Conservation (phyloP, 73 alveolate genomes). For the Tetrahymena thermophila region DNA sequence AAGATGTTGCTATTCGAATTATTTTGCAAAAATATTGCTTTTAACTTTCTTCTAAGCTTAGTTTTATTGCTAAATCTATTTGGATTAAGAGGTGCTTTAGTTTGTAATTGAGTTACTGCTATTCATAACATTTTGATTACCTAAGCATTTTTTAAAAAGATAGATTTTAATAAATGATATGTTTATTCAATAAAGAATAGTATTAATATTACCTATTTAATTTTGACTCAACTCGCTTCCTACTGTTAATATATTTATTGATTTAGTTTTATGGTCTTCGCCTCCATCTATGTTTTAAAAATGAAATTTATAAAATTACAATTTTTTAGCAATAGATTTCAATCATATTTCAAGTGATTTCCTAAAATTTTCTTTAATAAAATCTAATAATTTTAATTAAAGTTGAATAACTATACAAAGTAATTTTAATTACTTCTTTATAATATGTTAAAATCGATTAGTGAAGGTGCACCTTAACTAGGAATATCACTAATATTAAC, state of each 20-base stretch:
- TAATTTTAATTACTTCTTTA: not conserved
- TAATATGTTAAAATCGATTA: not conserved
- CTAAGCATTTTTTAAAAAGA: not conserved
- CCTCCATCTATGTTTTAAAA: not conserved
- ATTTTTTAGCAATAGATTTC: not conserved
- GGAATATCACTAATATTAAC: not conserved
- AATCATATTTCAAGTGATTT: not conserved
- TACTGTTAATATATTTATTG: not conserved
- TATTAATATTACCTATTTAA: not conserved
- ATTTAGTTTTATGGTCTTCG: not conserved
- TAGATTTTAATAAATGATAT: not conserved
- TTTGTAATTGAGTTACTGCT: not conserved
- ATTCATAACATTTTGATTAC: not conserved
- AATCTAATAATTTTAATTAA: not conserved
- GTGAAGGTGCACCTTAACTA: not conserved
- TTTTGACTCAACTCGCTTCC: not conserved
- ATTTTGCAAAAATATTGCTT: not conserved
- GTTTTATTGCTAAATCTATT: not conserved
- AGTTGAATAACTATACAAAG: not conserved
- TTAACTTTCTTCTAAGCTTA: not conserved
- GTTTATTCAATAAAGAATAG: not conserved
- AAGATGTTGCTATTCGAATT: not conserved
- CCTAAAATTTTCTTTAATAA: not conserved
- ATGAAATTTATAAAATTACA: too few species aligned
- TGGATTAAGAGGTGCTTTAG: not conserved